Conservation (phyloP, 2,329 filamentous ascomycete species). For the Boeremia lycopersici region DNA sequence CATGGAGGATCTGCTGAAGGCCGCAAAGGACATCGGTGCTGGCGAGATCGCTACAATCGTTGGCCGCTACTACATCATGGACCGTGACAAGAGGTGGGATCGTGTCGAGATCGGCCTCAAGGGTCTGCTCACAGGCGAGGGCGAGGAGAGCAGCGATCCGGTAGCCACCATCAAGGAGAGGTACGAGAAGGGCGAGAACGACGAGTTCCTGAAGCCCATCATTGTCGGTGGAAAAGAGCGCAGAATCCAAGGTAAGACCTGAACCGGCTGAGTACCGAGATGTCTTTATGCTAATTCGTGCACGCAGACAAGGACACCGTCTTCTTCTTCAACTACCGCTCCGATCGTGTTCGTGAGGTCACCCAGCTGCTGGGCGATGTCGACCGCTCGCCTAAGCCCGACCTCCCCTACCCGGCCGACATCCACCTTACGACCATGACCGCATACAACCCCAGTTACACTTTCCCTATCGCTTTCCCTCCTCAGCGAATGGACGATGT, state of each 20-base stretch:
- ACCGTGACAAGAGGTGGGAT: constrained; percentile 99
- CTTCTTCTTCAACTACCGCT: constrained; percentile 99
- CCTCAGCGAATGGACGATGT: constrained; percentile 98
- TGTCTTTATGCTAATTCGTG: constrained; percentile 35
- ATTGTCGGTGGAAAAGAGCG: constrained; percentile 86
- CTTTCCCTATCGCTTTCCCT: constrained; percentile 89
- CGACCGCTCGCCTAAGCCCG: constrained; percentile 86
- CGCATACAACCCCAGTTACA: constrained; percentile 94
- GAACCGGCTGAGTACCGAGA: constrained; percentile 31
- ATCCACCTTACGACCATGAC: constrained; percentile 94
- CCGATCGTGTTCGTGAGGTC: constrained; percentile 94
- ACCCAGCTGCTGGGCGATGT: constrained; percentile 91
- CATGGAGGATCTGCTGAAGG: constrained; percentile 83
- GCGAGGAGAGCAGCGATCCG: constrained; percentile 82
- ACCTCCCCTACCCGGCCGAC: constrained; percentile 94
- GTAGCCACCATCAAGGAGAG: constrained; percentile 85
- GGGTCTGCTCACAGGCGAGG: constrained; percentile 83
- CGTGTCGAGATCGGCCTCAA: constrained; percentile 88
- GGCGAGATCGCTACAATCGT: constrained; percentile 92
- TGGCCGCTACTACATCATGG: constrained; percentile 98
- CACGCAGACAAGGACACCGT: constrained; percentile 81
- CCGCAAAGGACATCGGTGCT: constrained; percentile 79
- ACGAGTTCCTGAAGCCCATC: constrained; percentile 98
- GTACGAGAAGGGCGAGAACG: constrained; percentile 86
- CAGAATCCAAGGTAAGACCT: constrained; percentile 74